Base-by-base conservation (phyloP, 768 basidiomycete species). In the Guyanaporus albipodus region DNA sequence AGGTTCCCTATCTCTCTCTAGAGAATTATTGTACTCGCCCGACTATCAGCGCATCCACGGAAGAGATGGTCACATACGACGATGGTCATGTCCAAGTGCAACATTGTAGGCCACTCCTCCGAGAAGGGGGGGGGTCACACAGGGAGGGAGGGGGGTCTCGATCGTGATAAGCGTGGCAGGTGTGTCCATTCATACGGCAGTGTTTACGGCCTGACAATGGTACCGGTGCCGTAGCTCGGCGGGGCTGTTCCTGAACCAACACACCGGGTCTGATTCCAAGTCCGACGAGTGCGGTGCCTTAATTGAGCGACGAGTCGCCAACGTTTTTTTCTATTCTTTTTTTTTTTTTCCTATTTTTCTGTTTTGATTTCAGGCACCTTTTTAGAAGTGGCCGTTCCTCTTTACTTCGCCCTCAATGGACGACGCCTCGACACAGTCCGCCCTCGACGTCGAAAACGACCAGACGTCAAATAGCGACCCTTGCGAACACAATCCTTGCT, bases 221-320 rank as follows among this genome's bases (percentile, higher is more conserved):
- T 42, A 43, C 57, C 64, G 66, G 64, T 67, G 64, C 64, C 64
- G 64, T 67, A 54, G 63, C 46, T 60, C 63, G 65, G 63, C 63
- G 61, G 54, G 49, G 59, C 41, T 56, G 66, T 67, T 52, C 64
- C 64, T 66, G 66, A 63, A 42, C 66, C 66, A 58, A 15, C 46
- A 10, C 2, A 9, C 22, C 41, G 62, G 64, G 0, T 6, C 27
- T 0, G 14, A 39, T 66, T 63, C n/a, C 9, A 53, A 66, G 61
- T 66, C 64, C 64, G 64, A 66, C 54, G 35, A 24, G 49, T 44
- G 63, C 63, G 50, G 64, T 66, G 64, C 64, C 64, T 66, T 66
- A 66, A 66, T 66, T 67, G 64, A 56, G 61, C 37, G 52, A 58
- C 54, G 54, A 48, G 48, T 55, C 38, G 44, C 52, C 48, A 59